A percentile compares a stretch with the other conserved stretches of the same genome.
Evolutionary conservation across 2,329 filamentous ascomycete genomes (phyloP).

Genomic region (Ophiobolus disseminans): DNA sequence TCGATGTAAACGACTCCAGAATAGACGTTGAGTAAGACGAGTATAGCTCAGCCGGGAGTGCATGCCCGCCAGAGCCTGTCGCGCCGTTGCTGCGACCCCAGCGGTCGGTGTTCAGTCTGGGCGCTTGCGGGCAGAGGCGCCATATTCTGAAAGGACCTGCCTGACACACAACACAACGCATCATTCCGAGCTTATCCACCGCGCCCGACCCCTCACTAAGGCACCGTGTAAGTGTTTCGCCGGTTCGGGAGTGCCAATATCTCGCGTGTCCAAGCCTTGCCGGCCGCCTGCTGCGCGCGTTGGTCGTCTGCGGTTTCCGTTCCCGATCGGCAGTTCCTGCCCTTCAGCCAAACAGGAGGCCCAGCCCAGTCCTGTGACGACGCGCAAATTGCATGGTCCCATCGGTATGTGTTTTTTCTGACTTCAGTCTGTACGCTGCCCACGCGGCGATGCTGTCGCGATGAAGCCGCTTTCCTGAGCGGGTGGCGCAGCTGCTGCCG

Average conservation of each 20-base stretch:
- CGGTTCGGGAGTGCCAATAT: constrained; percentile 45
- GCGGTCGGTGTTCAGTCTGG: constrained; percentile 15
- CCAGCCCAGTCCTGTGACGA: constrained; percentile 48
- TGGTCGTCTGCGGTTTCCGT: constrained; percentile 16
- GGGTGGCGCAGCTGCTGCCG: constrained; percentile 27
- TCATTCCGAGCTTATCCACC: constrained; percentile 50
- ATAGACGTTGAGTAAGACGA: background rate
- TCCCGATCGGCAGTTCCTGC: constrained; percentile 47
- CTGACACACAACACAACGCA: constrained; percentile 42
- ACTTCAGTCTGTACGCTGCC: constrained; percentile 8
- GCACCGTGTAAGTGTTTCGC: constrained; percentile 30
- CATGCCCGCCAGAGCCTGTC: background rate
- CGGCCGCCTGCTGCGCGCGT: constrained; percentile 34
- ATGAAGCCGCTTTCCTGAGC: constrained; percentile 13
- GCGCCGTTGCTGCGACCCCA: background rate
- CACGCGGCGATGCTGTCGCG: constrained; percentile 14
- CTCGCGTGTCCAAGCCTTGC: constrained; percentile 37
- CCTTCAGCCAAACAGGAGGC: constrained; percentile 46
- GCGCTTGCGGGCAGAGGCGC: constrained; percentile 26
- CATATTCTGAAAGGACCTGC: constrained; percentile 25
- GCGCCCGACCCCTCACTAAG: constrained; percentile 39
- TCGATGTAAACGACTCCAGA: background rate
- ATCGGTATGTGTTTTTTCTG: constrained; percentile 45
- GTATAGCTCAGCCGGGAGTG: too few relatives aligned
- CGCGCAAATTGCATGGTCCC: constrained; percentile 48